Base-by-base conservation (phyloP, 2,329 filamentous ascomycete species). In the Colletotrichum australisinense region DNA sequence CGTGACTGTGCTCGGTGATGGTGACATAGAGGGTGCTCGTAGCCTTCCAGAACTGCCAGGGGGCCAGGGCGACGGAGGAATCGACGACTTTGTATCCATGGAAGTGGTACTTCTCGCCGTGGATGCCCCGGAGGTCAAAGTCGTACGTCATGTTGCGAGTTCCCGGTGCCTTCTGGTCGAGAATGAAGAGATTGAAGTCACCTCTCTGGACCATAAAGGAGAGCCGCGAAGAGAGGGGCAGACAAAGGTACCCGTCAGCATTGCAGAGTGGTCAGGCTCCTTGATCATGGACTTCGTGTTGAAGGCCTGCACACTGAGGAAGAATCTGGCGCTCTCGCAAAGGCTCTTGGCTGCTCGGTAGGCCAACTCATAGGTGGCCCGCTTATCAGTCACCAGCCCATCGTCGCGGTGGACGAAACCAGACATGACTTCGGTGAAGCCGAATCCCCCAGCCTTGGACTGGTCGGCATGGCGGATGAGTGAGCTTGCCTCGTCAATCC, bases 391-490 rank as follows among this genome's bases (percentile, higher is more conserved):
- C 6, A 78, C 78, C 53, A 87, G 78, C 32, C 80, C 81, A 11
- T 80, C 78, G 52, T 85, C 84, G 59, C 81, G 78, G 75, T 91
- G 88, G 30, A 93, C 84, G 75, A 88, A 89, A 11, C 91, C 91
- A 8, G 87, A 86, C 90, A 93, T 92, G 70, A 92, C 87, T 78
- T 93, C 91, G 0, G 88, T 89, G 77, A 93, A 93, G 28, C 87
- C 88, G 67, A 92, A 86, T 0, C 89, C 89, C 56, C 81, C 82
- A 11, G 86, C 84, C 38, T 86, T 83, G 63, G 86, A 76, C 2
- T 82, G 82, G 32, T 81, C 82, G 6, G 87, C 88, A 26, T 79
- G 78, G 24, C 80, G 78, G 67, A 89, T 86, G 16, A 82, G 80
- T 32, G 81, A 76, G 53, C 78, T 79, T 1, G 84, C 83, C 22